These are phyloP conservation scores for Wallacemonas sp. DNA, from an alignment of 208 protist species.

Conservation along the genomic window DNA sequence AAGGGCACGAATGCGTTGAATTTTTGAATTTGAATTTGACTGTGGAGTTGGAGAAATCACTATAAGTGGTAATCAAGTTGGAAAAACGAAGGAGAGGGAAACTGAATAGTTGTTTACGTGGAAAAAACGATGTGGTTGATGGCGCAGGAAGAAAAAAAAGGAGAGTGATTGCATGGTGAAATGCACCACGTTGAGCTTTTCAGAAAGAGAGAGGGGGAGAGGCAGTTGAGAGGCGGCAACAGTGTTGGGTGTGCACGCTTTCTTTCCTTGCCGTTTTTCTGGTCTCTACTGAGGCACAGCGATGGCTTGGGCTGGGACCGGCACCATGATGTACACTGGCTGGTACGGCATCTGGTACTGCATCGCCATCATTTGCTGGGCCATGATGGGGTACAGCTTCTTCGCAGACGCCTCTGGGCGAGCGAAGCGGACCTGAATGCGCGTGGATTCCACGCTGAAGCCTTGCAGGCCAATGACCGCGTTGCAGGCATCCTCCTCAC, in stretches of 20 bases:
- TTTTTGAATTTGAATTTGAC: conserved; percentile 3
- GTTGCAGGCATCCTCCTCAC: conserved; percentile 53
- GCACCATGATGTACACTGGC: conserved; percentile 51
- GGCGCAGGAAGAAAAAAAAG: conserved; percentile 26
- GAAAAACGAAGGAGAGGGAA: conserved; percentile 5
- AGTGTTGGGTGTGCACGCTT: too few relatives aligned
- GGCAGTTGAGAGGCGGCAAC: too few relatives aligned
- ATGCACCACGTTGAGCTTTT: background rate
- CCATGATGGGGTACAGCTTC: conserved; percentile 65
- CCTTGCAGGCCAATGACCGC: conserved; percentile 72
- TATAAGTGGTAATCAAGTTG: conserved; percentile 24
- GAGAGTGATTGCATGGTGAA: background rate
- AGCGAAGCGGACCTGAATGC: conserved; percentile 83
- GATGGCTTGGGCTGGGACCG: conserved; percentile 30
- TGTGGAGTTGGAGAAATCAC: conserved; percentile 5
- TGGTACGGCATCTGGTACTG: conserved; percentile 22
- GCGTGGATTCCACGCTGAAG: conserved; percentile 53
- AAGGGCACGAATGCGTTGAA: conserved; percentile 10
- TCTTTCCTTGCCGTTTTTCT: too few relatives aligned
- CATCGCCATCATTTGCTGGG: conserved; percentile 48
- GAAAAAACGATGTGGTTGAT: too few relatives aligned
- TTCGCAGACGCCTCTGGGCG: conserved; percentile 75
- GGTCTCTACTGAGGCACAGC: conserved; percentile 26
- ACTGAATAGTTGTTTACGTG: conserved; percentile 18
- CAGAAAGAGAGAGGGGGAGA: too few relatives aligned